phyloP scores from a whole-genome alignment of 768 basidiomycete species.

The Termitomyces sp. region DNA sequence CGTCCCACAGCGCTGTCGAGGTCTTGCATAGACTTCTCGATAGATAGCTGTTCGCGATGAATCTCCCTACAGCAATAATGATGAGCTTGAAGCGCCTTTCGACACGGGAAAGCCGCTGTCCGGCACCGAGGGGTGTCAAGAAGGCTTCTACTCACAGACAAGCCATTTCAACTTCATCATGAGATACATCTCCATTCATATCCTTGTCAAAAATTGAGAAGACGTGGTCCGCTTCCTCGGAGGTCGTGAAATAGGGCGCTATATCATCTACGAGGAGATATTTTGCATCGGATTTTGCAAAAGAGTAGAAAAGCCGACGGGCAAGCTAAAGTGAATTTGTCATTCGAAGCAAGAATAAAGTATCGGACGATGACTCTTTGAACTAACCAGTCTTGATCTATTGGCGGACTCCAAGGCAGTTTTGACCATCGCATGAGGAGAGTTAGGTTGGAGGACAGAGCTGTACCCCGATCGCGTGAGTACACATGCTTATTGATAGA shows the following conservation, averaged over 20 bases:
- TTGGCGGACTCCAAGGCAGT: slow-evolving; percentile 75
- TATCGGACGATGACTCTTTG: background rate
- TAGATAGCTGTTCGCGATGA: slow-evolving; percentile 79
- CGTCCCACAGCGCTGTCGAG: slow-evolving; percentile 85
- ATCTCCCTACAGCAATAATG: slow-evolving; percentile 46
- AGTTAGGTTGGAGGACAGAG: slow-evolving; percentile 85
- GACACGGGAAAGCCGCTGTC: background rate
- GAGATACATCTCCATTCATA: slow-evolving; percentile 63
- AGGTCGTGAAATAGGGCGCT: slow-evolving; percentile 57
- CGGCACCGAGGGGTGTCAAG: slow-evolving; percentile 3
- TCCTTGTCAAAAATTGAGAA: slow-evolving; percentile 69
- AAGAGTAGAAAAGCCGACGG: slow-evolving; percentile 82
- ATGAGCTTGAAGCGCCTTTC: background rate
- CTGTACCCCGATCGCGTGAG: slow-evolving; percentile 21
- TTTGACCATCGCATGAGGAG: slow-evolving; percentile 74
- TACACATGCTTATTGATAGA: background rate
- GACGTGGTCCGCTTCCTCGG: slow-evolving; percentile 62
- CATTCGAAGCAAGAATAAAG: slow-evolving; percentile 2
- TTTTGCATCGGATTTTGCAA: slow-evolving; percentile 54
- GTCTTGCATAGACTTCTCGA: slow-evolving; percentile 85
- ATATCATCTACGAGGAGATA: slow-evolving; percentile 65
- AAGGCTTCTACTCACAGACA: slow-evolving; percentile 42
- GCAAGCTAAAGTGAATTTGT: slow-evolving; percentile 50
- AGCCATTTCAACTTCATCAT: slow-evolving; percentile 72
- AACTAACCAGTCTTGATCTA: slow-evolving; percentile 61